A percentile compares a stretch with the other conserved stretches of the same genome.
phyloP scores from a whole-genome alignment of 2,329 filamentous ascomycete genomes.

The Calonectria honghensis region DNA sequence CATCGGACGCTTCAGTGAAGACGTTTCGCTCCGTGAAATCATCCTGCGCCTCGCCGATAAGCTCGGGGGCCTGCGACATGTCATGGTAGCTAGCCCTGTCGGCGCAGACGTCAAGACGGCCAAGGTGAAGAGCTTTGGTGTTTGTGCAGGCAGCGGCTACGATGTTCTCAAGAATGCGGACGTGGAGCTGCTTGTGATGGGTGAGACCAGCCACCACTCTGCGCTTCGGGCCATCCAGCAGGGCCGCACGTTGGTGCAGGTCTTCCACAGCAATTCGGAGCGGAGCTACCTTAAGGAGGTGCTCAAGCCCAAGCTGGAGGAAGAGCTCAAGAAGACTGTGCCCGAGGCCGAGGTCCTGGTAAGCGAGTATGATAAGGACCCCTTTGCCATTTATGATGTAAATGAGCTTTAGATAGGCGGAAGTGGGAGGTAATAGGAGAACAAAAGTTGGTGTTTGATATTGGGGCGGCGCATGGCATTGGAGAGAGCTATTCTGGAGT shows the following conservation, averaged over 20 bases:
- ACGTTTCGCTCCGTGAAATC: slow-evolving; percentile 65
- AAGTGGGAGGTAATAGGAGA: background rate
- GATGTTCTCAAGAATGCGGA: slow-evolving; percentile 81
- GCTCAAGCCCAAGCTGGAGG: slow-evolving; percentile 79
- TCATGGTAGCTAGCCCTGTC: slow-evolving; percentile 73
- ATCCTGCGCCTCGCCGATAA: slow-evolving; percentile 76
- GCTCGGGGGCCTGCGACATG: slow-evolving; percentile 77
- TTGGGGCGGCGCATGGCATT: slow-evolving; percentile 1
- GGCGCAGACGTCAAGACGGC: slow-evolving; percentile 60
- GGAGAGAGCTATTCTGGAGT: slow-evolving; percentile 30
- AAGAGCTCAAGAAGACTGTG: slow-evolving; percentile 71
- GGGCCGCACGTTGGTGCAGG: slow-evolving; percentile 86
- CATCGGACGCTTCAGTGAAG: slow-evolving; percentile 63
- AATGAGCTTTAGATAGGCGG: slow-evolving; percentile 58
- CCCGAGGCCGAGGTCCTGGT: slow-evolving; percentile 78
- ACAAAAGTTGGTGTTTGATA: background rate
- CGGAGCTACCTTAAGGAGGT: slow-evolving; percentile 85
- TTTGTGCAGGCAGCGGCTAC: slow-evolving; percentile 93
- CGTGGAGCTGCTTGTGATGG: slow-evolving; percentile 91
- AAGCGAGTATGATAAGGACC: slow-evolving; percentile 89
- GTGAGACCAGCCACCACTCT: slow-evolving; percentile 95
- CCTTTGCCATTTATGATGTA: slow-evolving; percentile 84
- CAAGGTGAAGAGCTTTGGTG: slow-evolving; percentile 81
- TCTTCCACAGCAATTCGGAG: slow-evolving; percentile 97
- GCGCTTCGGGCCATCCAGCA: slow-evolving; percentile 90